phyloP scores from a whole-genome alignment of 2,329 filamentous ascomycete genomes.

The Colletotrichum sp. region DNA sequence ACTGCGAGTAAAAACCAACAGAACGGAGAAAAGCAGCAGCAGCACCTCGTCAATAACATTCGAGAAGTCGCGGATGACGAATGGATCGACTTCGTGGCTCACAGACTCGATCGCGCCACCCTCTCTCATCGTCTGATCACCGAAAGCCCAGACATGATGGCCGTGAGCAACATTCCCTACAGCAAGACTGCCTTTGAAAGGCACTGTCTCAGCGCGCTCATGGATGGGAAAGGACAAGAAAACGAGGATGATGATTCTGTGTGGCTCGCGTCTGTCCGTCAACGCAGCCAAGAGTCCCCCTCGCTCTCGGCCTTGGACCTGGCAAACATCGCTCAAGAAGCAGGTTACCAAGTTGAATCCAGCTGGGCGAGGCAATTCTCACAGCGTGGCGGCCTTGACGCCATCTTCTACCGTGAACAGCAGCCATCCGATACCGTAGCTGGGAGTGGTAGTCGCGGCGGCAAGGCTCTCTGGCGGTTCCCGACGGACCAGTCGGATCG shows the following conservation, averaged over 20 bases:
- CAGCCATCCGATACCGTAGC: neutral
- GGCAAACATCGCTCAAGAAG: conserved; percentile 25
- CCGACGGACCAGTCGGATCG: neutral
- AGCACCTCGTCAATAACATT: neutral
- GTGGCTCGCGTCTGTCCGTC: neutral
- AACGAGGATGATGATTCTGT: neutral
- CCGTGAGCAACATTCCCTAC: conserved; percentile 29
- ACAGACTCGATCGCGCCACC: neutral
- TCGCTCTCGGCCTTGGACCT: conserved; percentile 24
- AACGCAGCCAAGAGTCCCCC: neutral
- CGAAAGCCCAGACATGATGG: neutral
- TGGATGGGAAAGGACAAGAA: neutral
- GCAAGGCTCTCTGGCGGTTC: neutral
- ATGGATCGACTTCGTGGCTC: neutral
- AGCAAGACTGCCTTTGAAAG: conserved; percentile 34
- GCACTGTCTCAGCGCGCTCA: neutral
- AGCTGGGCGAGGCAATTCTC: conserved; percentile 45
- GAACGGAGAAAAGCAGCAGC: neutral
- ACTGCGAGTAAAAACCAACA: neutral
- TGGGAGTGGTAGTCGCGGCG: accelerated
- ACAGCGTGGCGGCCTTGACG: conserved; percentile 30
- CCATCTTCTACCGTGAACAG: conserved; percentile 39
- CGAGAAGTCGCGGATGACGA: conserved; percentile 6
- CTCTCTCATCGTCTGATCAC: conserved; percentile 8
- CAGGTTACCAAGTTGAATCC: conserved; percentile 51